phyloP scores from a whole-genome alignment of 2,329 filamentous ascomycete species.

The Domatiomyces globalis region DNA sequence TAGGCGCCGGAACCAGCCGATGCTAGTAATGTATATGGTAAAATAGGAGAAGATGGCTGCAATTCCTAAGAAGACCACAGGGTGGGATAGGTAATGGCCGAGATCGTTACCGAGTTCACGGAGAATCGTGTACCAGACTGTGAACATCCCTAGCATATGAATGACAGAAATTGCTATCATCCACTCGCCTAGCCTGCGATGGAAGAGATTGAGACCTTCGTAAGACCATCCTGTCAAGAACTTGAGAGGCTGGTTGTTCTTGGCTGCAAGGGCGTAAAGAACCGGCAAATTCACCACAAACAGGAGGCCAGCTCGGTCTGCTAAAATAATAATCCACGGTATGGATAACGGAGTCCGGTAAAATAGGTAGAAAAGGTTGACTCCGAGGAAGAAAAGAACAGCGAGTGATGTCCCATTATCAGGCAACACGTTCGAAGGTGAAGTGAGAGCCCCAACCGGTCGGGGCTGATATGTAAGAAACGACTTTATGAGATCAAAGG shows the following conservation, averaged over 20 bases:
- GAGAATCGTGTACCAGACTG: slow-evolving; percentile 41
- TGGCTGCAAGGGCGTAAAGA: slow-evolving; percentile 50
- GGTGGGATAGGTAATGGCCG: slow-evolving; percentile 36
- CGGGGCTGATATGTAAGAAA: slow-evolving; percentile 43
- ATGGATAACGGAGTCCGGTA: slow-evolving; percentile 37
- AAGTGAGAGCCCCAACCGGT: slow-evolving; percentile 42
- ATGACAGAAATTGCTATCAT: slow-evolving; percentile 46
- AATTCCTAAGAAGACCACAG: slow-evolving; percentile 41
- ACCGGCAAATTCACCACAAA: slow-evolving; percentile 37
- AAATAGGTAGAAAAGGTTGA: slow-evolving; percentile 47
- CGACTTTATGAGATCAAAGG: slow-evolving; percentile 5
- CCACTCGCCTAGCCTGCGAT: slow-evolving; percentile 48
- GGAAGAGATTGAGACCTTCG: slow-evolving; percentile 51
- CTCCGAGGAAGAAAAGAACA: slow-evolving; percentile 36
- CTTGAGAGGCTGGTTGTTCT: slow-evolving; percentile 48
- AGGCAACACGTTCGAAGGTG: slow-evolving; percentile 35
- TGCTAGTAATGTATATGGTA: slow-evolving; percentile 46
- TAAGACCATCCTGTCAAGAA: slow-evolving; percentile 50
- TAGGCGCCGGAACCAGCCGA: slow-evolving; percentile 44
- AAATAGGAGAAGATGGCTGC: slow-evolving; percentile 45
- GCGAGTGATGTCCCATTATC: slow-evolving; percentile 43
- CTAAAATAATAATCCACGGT: slow-evolving; percentile 43
- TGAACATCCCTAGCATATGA: slow-evolving; percentile 42
- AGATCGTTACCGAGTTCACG: slow-evolving; percentile 37
- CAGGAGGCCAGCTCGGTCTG: slow-evolving; percentile 43